Percentiles rank a stretch among this genome's conserved stretches.
phyloP scores from a whole-genome alignment of 495 filamentous ascomycete genomes.

The Hamigera avellanea region DNA sequence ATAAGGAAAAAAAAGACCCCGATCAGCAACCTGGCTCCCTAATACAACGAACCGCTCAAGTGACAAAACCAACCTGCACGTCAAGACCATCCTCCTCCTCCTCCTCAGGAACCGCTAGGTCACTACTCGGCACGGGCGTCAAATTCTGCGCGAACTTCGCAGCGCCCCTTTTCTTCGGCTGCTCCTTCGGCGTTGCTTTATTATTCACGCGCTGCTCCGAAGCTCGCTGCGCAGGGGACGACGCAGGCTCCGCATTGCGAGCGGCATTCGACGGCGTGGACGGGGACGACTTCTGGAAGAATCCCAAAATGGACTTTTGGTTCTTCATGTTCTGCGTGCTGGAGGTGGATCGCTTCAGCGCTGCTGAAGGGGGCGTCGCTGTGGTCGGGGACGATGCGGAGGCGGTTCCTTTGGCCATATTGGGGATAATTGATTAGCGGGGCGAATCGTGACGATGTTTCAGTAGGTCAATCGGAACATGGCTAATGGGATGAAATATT shows the following conservation, averaged over 20 bases:
- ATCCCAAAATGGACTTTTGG: conserved; percentile 72
- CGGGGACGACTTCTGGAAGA: conserved; percentile 62
- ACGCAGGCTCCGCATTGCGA: conserved; percentile 24
- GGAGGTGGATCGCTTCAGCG: conserved; percentile 33
- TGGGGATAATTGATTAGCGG: conserved; percentile 3
- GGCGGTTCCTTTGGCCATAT: conserved; percentile 25
- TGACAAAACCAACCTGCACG: not conserved
- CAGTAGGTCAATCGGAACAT: conserved; percentile 1
- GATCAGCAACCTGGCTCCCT: too few relatives aligned
- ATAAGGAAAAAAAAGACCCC: too few relatives aligned
- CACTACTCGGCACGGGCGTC: conserved; percentile 77
- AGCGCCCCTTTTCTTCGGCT: conserved; percentile 9
- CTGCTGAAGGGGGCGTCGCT: conserved; percentile 25
- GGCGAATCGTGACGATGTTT: not conserved
- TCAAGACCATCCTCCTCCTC: conserved; percentile 12
- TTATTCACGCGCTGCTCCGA: conserved; percentile 14
- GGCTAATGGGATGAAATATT: not conserved
- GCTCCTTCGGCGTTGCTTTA: conserved; percentile 1
- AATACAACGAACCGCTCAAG: too few relatives aligned
- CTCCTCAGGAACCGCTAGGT: conserved; percentile 35
- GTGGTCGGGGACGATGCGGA: conserved; percentile 26
- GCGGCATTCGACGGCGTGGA: conserved; percentile 22
- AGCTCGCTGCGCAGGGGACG: conserved; percentile 31
- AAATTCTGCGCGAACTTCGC: conserved; percentile 32
- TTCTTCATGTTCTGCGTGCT: conserved; percentile 48